Evolutionary conservation across 2,329 filamentous ascomycete species (phyloP).

Genomic region (Aspergillus piperis): DNA sequence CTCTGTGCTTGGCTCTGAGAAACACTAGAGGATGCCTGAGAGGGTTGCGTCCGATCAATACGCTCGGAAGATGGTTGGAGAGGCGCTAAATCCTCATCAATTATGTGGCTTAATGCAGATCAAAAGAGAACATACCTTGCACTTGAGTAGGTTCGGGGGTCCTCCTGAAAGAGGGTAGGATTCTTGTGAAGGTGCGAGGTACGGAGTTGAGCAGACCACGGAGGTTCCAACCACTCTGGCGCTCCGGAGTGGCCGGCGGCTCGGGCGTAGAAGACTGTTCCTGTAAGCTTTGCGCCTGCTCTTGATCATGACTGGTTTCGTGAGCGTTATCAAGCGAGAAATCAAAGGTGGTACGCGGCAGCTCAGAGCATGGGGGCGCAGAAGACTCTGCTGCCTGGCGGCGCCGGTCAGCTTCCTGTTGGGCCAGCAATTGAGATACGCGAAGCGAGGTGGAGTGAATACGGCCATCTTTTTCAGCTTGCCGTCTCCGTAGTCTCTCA

Average conservation of each 20-base stretch:
- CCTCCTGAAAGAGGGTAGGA: constrained; percentile 25
- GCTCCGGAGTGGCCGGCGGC: constrained; percentile 26
- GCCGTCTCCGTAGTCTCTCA: constrained; percentile 33
- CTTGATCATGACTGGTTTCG: neutral
- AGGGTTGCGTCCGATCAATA: constrained; percentile 13
- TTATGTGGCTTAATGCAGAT: neutral
- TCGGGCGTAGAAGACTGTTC: constrained; percentile 10
- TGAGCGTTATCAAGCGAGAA: constrained; percentile 12
- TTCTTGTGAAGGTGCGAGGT: constrained; percentile 30
- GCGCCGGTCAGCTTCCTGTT: constrained; percentile 31
- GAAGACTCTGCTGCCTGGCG: constrained; percentile 14
- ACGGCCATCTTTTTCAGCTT: constrained; percentile 32
- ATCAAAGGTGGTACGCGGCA: constrained; percentile 12
- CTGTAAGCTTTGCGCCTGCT: neutral
- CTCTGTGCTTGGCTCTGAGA: constrained; percentile 11
- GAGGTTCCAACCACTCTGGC: constrained; percentile 30
- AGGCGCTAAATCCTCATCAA: constrained; percentile 15
- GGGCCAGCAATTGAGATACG: constrained; percentile 34
- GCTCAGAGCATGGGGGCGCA: constrained; percentile 10
- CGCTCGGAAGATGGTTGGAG: constrained; percentile 23
- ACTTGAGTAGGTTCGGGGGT: constrained; percentile 18
- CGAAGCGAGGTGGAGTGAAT: constrained; percentile 39
- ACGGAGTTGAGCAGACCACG: constrained; percentile 34
- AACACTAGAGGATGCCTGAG: neutral
- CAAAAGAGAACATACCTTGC: constrained; percentile 15